Evolutionary conservation across 768 basidiomycete genomes (phyloP).

Genomic region (Lactarius sp.): DNA sequence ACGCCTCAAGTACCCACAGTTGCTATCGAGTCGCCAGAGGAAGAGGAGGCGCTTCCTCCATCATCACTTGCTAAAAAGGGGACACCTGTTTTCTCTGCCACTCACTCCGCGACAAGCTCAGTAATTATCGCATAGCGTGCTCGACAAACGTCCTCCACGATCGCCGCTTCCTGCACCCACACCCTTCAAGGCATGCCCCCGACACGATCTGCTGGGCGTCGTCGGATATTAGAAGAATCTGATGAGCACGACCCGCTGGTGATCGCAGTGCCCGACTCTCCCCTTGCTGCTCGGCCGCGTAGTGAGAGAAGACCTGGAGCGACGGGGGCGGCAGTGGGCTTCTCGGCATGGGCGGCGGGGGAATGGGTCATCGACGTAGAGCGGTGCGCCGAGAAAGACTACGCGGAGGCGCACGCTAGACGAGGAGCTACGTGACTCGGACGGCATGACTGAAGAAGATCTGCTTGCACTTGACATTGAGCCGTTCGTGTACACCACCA

Average conservation of each 20-base stretch:
- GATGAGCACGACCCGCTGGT: constrained; percentile 21
- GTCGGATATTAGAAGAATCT: no score
- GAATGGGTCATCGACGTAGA: no score
- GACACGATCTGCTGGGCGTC: no score
- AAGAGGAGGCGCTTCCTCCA: constrained; percentile 1
- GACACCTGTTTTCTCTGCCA: no score
- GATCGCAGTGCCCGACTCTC: constrained; percentile 1
- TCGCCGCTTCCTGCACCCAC: no score
- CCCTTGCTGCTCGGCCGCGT: no score
- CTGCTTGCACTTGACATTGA: no score
- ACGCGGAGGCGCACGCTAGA: constrained; percentile 57
- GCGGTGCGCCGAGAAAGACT: constrained; percentile 24
- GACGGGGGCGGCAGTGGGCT: background rate
- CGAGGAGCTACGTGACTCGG: constrained; percentile 67
- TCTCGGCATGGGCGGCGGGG: no score
- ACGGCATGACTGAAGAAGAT: no score
- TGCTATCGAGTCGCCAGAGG: constrained; percentile 1
- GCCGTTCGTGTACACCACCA: no score
- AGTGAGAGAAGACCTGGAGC: background rate
- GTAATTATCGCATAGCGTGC: constrained; percentile 32
- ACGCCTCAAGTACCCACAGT: constrained; percentile 21
- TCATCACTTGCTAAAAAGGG: constrained; percentile 7
- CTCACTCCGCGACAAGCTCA: no score
- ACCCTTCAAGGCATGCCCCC: no score
- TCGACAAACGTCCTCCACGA: constrained; percentile 55